These are phyloP conservation scores for Trichoderma afroharzianum DNA, from an alignment of 2,329 filamentous ascomycete species.

Conservation along the genomic window DNA sequence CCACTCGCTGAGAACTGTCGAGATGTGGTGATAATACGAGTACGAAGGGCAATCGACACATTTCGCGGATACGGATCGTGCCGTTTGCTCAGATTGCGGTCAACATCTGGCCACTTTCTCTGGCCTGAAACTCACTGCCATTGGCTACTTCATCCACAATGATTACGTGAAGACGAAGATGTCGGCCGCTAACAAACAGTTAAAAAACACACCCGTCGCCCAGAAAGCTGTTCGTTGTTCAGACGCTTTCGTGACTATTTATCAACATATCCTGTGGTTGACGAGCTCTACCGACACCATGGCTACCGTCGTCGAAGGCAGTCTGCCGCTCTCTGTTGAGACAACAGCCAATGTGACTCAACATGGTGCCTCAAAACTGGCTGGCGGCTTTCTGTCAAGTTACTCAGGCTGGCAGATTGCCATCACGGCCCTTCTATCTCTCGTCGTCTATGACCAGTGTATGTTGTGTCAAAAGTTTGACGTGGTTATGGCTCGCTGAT, in stretches of 20 bases:
- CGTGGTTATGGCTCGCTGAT: neutral
- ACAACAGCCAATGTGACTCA: neutral
- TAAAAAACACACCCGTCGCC: neutral
- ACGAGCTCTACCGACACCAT: neutral
- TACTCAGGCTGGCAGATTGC: neutral
- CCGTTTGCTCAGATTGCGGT: neutral
- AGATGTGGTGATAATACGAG: neutral
- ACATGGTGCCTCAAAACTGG: neutral
- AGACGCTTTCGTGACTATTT: neutral
- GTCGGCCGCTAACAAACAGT: neutral
- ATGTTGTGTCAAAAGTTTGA: neutral
- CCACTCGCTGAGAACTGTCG: neutral
- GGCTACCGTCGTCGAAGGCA: slow-evolving; percentile 4
- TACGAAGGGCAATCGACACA: neutral
- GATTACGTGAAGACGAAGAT: neutral
- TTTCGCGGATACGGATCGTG: neutral
- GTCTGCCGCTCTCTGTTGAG: neutral
- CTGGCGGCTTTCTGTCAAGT: neutral
- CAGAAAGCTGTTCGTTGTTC: neutral
- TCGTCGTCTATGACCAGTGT: slow-evolving; percentile 2
- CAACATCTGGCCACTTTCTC: neutral
- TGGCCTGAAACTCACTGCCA: neutral
- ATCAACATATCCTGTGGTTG: neutral
- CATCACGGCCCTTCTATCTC: neutral
- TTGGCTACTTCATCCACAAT: neutral